Evolutionary conservation across 805 yeast genomes (phyloP), one percentile per base, ranked within the genome.

Genomic region (Saturnispora galanensis): DNA sequence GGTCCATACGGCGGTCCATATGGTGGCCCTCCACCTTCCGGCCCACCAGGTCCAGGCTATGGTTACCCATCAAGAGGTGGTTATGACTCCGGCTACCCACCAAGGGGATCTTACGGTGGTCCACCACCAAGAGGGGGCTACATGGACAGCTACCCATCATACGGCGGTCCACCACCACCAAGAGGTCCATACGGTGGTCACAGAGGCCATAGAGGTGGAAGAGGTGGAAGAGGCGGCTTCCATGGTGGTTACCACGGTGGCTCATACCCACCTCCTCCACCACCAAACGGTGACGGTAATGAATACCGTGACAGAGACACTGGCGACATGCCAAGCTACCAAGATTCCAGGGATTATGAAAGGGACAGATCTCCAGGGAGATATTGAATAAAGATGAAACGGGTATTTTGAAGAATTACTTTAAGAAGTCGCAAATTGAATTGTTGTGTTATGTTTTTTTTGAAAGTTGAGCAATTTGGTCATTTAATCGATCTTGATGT

Each of bases 361-460:
- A 73, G 84, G 62, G 84, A 79, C 63, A 80, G 87, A 75, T 80
- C 88, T 49, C 87, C 88, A 66, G 73, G 82, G 52, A 79, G 86
- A 69, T 80, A 77, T 64, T 77, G 35, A 30, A 28, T 40, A n/a
- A 33, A 35, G 28, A 16, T n/a, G 21, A 42, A 42, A n/a, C 15
- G 32, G 30, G 29, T 39, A 21, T 21, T 21, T 21, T 21, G 26
- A 21, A 21, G 26, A 21, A 21, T 21, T n/a, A 13, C n/a, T n/a
- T 35, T 16, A 11, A 16, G 5, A 18, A 36, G 29, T 18, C 26
- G 30, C 5, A 5, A 21, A 21, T n/a, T n/a, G 32, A 38, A 38
- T 38, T n/a, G 16, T 18, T 36, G 18, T 15, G 18, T 21, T 40
- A 26, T 18, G 11, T 12, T 40, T 40, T 31, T 17, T 15, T 16